Evolutionary conservation across 140 eudicot species (phyloP), one percentile per base, ranked within the genome.

Genomic region (Erigeron philadelphicus): DNA sequence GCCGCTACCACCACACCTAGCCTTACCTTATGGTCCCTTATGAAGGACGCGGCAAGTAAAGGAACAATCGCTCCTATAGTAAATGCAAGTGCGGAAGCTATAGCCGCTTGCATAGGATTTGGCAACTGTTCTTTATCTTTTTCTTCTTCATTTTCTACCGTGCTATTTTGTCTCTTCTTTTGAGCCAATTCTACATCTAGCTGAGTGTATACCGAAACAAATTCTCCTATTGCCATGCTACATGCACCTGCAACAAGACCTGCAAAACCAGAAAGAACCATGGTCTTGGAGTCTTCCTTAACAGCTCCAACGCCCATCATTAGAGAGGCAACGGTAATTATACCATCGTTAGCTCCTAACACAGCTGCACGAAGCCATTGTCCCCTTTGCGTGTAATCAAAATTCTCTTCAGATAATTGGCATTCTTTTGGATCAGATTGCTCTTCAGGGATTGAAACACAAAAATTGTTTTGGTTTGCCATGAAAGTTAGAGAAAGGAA

Each of bases 331-430:
- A 65, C 53, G 3, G 66, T 54, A 38, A 71, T 46, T 53, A 77
- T 48, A 2, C 81, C 81, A 38, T 77, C 81, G 8, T 55, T 77
- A 55, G 81, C 81, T 19, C 81, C 81, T 44, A 77, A 56, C 7
- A 70, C 76, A 11, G 81, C 77, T 1, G 81, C 81, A 11, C 81
- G 72, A 23, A 77, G 77, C 81, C 81, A 77, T 9, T 71, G 81
- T 15, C 66, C 76, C 56, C 80, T 76, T 61, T 71, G 40, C 10
- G 76, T 53, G 61, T 76, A 76, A 54, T 76, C 76, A 43, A 62
- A 61, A 17, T 18, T 4, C 38, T 31, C 38, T 31, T 31, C 38
- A 31, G 38, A 31, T 5, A 31, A 31, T 4, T 31, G 38, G 38
- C 38, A 31, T 31, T 31, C 5, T 31, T 31, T 31, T 31, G 38